phyloP scores from a whole-genome alignment of 2,329 filamentous ascomycete species.

The Dactylellina drechsleri region DNA sequence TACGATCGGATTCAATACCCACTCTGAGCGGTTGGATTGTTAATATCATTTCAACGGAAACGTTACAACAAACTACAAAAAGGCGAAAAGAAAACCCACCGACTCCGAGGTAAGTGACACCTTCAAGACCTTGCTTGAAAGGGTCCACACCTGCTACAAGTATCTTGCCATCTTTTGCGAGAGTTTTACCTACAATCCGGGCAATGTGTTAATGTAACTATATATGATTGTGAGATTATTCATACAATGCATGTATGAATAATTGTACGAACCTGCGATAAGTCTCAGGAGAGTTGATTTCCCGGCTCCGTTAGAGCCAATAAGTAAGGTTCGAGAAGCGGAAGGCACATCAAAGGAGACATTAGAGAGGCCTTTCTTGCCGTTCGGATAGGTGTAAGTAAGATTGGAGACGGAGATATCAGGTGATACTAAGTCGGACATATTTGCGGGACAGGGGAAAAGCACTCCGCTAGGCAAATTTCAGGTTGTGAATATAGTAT shows the following conservation, averaged over 20 bases:
- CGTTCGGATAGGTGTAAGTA: constrained; percentile 89
- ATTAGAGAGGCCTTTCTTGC: constrained; percentile 78
- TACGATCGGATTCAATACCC: constrained; percentile 97
- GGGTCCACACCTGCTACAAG: constrained; percentile 85
- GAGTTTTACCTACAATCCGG: constrained; percentile 81
- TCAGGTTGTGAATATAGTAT: neutral
- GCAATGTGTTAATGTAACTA: neutral
- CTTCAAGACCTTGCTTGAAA: constrained; percentile 88
- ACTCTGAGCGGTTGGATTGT: constrained; percentile 68
- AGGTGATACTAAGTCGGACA: constrained; percentile 35
- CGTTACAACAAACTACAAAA: neutral
- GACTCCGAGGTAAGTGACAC: constrained; percentile 94
- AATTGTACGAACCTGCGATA: constrained; percentile 63
- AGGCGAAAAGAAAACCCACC: constrained; percentile 29
- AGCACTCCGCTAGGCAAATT: neutral
- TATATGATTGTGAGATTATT: neutral
- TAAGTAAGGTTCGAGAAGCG: constrained; percentile 85
- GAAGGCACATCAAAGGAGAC: constrained; percentile 81
- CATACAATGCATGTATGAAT: neutral
- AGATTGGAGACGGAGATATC: constrained; percentile 77
- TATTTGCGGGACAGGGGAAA: constrained; percentile 5
- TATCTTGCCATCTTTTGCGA: constrained; percentile 80
- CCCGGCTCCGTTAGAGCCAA: constrained; percentile 95
- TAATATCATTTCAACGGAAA: neutral
- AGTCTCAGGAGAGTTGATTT: constrained; percentile 97